Evolutionary conservation across 768 basidiomycete species (phyloP).

Genomic region (Pleurotus tuoliensis): DNA sequence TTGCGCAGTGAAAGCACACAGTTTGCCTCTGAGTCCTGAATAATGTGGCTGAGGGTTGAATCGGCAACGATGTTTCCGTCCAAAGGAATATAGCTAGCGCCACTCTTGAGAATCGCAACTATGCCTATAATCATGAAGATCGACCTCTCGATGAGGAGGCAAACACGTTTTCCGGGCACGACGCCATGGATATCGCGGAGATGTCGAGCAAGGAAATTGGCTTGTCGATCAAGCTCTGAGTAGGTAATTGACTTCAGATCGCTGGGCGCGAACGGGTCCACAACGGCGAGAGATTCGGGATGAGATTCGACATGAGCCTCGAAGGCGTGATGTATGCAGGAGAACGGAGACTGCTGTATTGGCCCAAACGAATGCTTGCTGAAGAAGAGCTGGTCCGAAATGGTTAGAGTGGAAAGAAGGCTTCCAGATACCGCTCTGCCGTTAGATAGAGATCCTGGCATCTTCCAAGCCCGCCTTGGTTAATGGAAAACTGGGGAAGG

Average conservation of each 20-base stretch:
- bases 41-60: constrained; percentile 36
- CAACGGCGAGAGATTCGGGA: constrained; percentile 21
- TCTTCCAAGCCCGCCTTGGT: background rate
- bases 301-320: constrained; percentile 18
- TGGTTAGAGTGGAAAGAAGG: background rate
- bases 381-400: background rate
- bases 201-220: constrained; percentile 28
- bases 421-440: background rate
- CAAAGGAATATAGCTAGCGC: constrained; percentile 43
- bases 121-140: constrained; percentile 39
- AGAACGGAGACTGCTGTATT: background rate
- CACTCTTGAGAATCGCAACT: constrained; percentile 41
- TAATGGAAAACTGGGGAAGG: background rate
- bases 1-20: constrained; percentile 28
- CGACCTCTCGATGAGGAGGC: constrained; percentile 41
- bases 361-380: background rate
- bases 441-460: background rate
- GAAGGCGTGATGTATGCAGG: constrained; percentile 20
- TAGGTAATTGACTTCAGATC: constrained; percentile 19
- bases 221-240: constrained; percentile 22
- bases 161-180: constrained; percentile 38
- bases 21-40: constrained; percentile 31
- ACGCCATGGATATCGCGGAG: constrained; percentile 34
- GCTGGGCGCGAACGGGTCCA: constrained; percentile 13
- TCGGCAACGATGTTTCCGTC: constrained; percentile 44